Percentiles rank a stretch among this genome's conserved stretches.
Evolutionary conservation across 1,284 basidiomycete species (phyloP).

Genomic region (Austroboletus niveus): DNA sequence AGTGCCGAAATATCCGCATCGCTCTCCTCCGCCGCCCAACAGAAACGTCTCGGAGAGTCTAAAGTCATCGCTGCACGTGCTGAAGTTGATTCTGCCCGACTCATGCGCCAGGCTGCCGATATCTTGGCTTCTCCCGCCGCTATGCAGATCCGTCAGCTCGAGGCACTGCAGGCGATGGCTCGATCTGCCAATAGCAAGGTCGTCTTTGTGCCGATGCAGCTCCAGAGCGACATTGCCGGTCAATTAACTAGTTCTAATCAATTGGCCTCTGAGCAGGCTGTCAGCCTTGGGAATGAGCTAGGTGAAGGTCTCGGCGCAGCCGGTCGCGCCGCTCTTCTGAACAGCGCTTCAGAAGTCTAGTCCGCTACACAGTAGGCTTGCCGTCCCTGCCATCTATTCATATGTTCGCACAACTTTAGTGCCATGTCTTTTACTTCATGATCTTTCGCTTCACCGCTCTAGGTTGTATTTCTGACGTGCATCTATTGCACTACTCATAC

Average conservation of each 20-base stretch:
- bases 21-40: slow-evolving; percentile 89
- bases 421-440: background rate
- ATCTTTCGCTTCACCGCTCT: background rate
- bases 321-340: slow-evolving; percentile 54
- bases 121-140: slow-evolving; percentile 91
- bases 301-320: slow-evolving; percentile 44
- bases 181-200: slow-evolving; percentile 83
- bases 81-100: slow-evolving; percentile 90
- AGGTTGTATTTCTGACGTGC: slow-evolving; percentile 18
- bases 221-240: slow-evolving; percentile 68
- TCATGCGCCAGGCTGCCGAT: slow-evolving; percentile 93
- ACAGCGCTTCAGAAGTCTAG: slow-evolving; percentile 45
- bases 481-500: background rate
- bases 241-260: slow-evolving; percentile 39
- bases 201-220: slow-evolving; percentile 91
- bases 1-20: slow-evolving; percentile 88
- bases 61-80: slow-evolving; percentile 97
- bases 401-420: background rate
- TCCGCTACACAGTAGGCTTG: background rate
- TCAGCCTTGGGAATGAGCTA: slow-evolving; percentile 40
- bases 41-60: slow-evolving; percentile 92
- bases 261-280: slow-evolving; percentile 37
- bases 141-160: slow-evolving; percentile 96
- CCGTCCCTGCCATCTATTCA: background rate
- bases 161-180: slow-evolving; percentile 74